phyloP scores from a whole-genome alignment of 164 flowering plant species.

The Magnolia sinica region DNA sequence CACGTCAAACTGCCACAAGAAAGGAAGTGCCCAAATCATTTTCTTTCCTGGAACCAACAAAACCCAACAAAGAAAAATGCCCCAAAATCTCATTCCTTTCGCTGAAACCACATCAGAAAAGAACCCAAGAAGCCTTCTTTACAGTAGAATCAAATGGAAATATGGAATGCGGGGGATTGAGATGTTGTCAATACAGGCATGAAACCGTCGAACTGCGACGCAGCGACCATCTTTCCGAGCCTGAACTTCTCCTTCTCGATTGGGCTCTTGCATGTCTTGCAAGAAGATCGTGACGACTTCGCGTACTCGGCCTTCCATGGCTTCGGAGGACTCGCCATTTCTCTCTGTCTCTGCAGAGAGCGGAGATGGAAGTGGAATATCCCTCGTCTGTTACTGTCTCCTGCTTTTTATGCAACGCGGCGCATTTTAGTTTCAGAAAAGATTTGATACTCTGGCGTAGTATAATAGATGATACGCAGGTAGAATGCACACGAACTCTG shows the following conservation, averaged over 20 bases:
- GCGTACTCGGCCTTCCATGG: conserved; percentile 98
- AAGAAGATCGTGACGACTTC: conserved; percentile 80
- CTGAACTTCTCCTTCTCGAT: conserved; percentile 69
- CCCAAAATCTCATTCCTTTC: background rate
- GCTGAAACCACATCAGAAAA: background rate
- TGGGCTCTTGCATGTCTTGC: conserved; percentile 73
- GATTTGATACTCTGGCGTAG: too few relatives aligned
- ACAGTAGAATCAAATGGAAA: background rate
- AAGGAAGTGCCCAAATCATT: too few relatives aligned
- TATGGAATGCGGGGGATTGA: background rate
- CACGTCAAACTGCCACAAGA: too few relatives aligned
- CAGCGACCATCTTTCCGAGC: conserved; percentile 87
- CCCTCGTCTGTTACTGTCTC: too few relatives aligned
- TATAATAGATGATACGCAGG: too few relatives aligned
- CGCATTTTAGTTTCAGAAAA: too few relatives aligned
- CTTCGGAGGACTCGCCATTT: conserved; percentile 74
- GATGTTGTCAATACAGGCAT: conserved; percentile 61
- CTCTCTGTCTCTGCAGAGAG: background rate
- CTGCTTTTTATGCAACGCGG: too few relatives aligned
- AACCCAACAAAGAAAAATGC: background rate
- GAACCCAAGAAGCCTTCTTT: background rate
- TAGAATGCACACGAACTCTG: too few relatives aligned
- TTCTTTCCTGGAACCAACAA: background rate
- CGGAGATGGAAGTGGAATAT: too few relatives aligned
- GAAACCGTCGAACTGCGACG: conserved; percentile 86